phyloP scores from a whole-genome alignment of 2,329 filamentous ascomycete species.

The Colletotrichum nymphaeae region DNA sequence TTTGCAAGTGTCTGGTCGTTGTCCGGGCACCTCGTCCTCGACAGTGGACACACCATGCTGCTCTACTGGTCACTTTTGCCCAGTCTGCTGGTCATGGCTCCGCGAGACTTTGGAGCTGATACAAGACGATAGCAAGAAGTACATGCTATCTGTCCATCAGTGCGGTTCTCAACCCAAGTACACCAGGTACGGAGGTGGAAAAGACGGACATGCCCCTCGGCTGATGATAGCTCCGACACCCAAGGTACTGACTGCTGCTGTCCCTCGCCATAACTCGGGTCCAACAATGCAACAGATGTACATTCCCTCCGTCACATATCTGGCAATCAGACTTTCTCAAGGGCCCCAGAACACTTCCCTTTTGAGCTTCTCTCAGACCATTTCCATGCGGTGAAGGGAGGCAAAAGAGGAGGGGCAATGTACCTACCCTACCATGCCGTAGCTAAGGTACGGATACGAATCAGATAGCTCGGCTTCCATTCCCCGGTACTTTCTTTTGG shows the following conservation, averaged over 20 bases:
- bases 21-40: neutral
- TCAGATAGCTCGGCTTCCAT: neutral
- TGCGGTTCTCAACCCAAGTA: too few relatives aligned
- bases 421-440: neutral
- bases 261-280: neutral
- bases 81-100: neutral
- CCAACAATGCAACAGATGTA: neutral
- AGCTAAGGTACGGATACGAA: neutral
- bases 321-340: neutral
- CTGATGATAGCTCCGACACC: neutral
- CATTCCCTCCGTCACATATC: neutral
- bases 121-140: neutral
- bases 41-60: too few relatives aligned
- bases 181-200: too few relatives aligned
- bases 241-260: neutral
- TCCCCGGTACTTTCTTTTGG: neutral
- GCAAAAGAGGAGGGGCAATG: neutral
- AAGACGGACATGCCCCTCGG: too few relatives aligned
- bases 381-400: neutral
- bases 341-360: neutral
- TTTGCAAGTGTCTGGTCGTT: neutral
- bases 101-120: conserved; percentile 23
- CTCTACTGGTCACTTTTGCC: too few relatives aligned
- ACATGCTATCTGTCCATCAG: neutral
- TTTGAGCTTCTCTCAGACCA: neutral